Conservation (phyloP, 2,329 filamentous ascomycete genomes). For the Xylaria sp. region DNA sequence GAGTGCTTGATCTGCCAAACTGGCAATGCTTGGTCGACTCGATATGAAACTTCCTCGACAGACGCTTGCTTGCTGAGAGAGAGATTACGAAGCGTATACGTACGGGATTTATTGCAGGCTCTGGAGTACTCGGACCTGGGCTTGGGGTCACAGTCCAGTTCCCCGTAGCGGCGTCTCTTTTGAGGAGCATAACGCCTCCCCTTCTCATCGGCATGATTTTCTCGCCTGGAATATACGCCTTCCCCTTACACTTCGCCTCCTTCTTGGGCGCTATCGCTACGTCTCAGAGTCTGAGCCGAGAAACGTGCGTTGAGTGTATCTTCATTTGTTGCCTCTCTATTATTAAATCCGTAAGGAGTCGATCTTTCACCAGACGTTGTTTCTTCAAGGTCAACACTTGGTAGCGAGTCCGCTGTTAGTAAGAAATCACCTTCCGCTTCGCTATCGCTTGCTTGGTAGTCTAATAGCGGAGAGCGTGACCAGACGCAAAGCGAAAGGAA, state of each 20-base stretch:
- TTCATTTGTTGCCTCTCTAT: neutral
- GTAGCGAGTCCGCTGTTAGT: no score
- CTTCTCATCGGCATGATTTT: neutral
- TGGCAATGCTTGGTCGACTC: neutral
- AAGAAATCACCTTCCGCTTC: no score
- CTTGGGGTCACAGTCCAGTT: slow-evolving; percentile 24
- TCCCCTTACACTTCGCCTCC: neutral
- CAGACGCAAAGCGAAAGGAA: no score
- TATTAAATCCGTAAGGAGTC: neutral
- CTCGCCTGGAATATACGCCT: neutral
- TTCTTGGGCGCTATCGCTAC: neutral
- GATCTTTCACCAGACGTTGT: no score
- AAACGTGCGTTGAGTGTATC: neutral
- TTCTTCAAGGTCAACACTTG: no score
- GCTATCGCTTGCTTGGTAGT: no score
- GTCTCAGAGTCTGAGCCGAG: neutral
- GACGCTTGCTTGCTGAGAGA: neutral
- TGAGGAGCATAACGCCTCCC: neutral
- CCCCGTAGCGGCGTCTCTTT: slow-evolving; percentile 17
- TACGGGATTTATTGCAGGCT: slow-evolving; percentile 7
- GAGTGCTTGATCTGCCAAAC: neutral
- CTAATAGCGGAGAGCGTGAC: no score
- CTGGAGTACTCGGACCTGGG: slow-evolving; percentile 15
- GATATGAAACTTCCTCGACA: neutral
- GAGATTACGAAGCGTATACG: neutral